These are phyloP conservation scores for Ceratonia siliqua DNA, from an alignment of 306 rosid species.

Conservation along the genomic window DNA sequence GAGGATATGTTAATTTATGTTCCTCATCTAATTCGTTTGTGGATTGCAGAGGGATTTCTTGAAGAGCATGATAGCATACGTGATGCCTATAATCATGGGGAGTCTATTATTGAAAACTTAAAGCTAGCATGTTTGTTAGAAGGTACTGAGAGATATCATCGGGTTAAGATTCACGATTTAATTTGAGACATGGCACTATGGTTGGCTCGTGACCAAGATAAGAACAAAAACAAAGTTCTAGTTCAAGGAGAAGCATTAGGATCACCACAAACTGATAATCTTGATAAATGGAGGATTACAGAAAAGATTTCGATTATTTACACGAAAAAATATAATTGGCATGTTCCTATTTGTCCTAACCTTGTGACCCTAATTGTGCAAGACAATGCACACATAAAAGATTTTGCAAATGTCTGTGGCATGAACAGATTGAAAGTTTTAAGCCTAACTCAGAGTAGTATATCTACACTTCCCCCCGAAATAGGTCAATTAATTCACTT, in stretches of 20 bases:
- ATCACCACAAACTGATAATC: not conserved
- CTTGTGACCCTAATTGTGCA: not conserved
- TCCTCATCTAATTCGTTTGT: not conserved
- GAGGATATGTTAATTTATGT: not conserved
- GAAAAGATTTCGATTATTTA: not conserved
- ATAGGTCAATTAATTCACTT: not conserved
- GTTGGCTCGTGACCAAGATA: not conserved
- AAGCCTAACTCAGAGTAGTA: not conserved
- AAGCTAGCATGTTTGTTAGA: constrained; percentile 14
- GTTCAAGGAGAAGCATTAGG: not conserved
- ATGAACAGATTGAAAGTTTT: not conserved
- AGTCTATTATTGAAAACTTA: not conserved
- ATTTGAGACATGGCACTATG: not conserved
- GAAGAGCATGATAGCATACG: not conserved
- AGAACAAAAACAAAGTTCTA: not conserved
- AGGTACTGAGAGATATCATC: not conserved
- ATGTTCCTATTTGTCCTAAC: not conserved
- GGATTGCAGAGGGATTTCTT: not conserved
- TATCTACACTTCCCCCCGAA: not conserved
- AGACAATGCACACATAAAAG: not conserved
- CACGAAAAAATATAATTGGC: not conserved
- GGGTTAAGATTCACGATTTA: not conserved
- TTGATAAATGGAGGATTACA: not conserved
- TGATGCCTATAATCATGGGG: not conserved
- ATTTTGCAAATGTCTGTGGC: not conserved